A percentile compares a stretch with the other conserved stretches of the same genome.
phyloP scores from a whole-genome alignment of 2,329 filamentous ascomycete genomes.

The Verruconis gallopava region DNA sequence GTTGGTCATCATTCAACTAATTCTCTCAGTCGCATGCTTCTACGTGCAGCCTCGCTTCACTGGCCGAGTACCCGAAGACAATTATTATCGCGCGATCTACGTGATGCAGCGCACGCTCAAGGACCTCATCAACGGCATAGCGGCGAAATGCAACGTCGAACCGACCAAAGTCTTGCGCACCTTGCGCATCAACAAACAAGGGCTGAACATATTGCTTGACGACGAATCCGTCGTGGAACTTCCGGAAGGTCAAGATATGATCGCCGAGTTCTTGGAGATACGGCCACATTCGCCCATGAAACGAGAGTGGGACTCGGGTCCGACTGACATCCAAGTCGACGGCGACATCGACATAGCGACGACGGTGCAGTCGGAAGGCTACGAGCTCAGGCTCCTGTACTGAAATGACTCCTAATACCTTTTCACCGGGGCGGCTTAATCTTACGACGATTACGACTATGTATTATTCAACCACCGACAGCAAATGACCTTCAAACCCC shows the following conservation, averaged over 20 bases:
- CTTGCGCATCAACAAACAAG: conserved; percentile 58
- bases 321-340: conserved; percentile 35
- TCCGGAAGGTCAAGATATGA: conserved; percentile 84
- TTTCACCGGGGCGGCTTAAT: not conserved
- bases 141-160: conserved; percentile 71
- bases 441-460: conserved; percentile 6
- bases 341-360: conserved; percentile 31
- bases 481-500: too few relatives aligned
- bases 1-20: conserved; percentile 9
- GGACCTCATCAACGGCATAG: conserved; percentile 61
- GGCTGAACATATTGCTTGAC: conserved; percentile 74
- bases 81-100: conserved; percentile 76
- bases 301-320: conserved; percentile 40
- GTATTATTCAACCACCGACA: not conserved
- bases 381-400: conserved; percentile 37
- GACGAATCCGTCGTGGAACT: conserved; percentile 78
- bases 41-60: conserved; percentile 53
- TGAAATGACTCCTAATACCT: conserved; percentile 14
- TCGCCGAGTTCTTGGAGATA: conserved; percentile 55
- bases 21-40: conserved; percentile 61
- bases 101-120: conserved; percentile 61
- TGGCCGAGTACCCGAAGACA: conserved; percentile 36
- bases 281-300: conserved; percentile 32
- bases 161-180: conserved; percentile 56
- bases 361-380: conserved; percentile 32